phyloP scores from a whole-genome alignment of 208 protist genomes.

The Phytomonas sp. region DNA sequence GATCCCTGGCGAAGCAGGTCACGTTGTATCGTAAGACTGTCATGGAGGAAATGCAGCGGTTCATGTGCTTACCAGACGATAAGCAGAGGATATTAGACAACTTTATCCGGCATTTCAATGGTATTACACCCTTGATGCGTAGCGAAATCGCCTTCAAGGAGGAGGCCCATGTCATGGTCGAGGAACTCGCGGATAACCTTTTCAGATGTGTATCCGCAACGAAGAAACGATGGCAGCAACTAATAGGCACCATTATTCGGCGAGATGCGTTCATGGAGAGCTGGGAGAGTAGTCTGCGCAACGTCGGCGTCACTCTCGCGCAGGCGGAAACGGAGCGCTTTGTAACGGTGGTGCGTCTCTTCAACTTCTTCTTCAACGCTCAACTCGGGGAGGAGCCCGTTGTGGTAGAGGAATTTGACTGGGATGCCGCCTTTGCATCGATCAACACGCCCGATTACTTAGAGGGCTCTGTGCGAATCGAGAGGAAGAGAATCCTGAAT shows the following conservation, averaged over 20 bases:
- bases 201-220: slow-evolving; percentile 4
- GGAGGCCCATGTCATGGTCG: slow-evolving; percentile 42
- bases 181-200: slow-evolving; percentile 19
- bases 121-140: slow-evolving; percentile 20
- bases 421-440: slow-evolving; percentile 22
- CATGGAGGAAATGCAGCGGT: slow-evolving; percentile 19
- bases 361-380: slow-evolving; percentile 61
- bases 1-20: slow-evolving; percentile 27
- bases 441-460: slow-evolving; percentile 8
- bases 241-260: background rate
- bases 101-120: slow-evolving; percentile 43
- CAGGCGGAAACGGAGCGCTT: slow-evolving; percentile 73
- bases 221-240: slow-evolving; percentile 7
- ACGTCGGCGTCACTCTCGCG: slow-evolving; percentile 36
- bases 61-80: slow-evolving; percentile 41
- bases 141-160: slow-evolving; percentile 43
- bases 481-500: slow-evolving; percentile 5
- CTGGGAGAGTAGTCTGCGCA: slow-evolving; percentile 56
- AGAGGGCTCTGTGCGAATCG: background rate
- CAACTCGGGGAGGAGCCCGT: slow-evolving; percentile 43
- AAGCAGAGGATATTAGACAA: slow-evolving; percentile 44
- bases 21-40: slow-evolving; percentile 35
- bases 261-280: slow-evolving; percentile 22
- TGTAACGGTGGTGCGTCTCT: slow-evolving; percentile 35
- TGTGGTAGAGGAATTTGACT: slow-evolving; percentile 52